Evolutionary conservation across 2,329 filamentous ascomycete genomes (phyloP), one percentile per base, ranked within the genome.

Genomic region (Dothistroma septosporum): DNA sequence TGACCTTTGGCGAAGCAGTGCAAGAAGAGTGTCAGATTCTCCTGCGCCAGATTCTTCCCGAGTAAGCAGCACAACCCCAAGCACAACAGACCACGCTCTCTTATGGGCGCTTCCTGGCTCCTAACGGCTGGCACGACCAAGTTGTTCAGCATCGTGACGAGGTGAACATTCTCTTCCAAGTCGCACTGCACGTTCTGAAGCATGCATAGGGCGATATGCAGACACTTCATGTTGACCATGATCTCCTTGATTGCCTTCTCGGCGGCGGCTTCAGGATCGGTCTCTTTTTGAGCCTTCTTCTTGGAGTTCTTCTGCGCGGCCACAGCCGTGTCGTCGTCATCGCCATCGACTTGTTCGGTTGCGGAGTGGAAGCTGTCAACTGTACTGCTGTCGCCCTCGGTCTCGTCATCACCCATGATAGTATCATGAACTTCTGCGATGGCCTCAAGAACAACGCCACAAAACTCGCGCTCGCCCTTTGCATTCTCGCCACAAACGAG

Each of bases 111-210:
- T 73, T 97, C 92, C 68, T 96, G 91, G 71, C 90, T 94, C 66
- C 93, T 87, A 16, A 99, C 93, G 31, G 94, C 94, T 7, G 94
- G 94, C 1, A 99, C 92, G 48, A 99, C 91, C 9, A 99, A 83
- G 66, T 94, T 97, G 79, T 99, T 97, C 54, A 99, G 82, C 89
- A 97, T 97, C n/a, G 90, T 90, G 4, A 96, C 91, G n/a, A 97
- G 79, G 71, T 96, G 89, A 60, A 89, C 87, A 73, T 96, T 96
- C 67, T 92, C 85, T 76, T 97, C 92, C 41, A 97, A 80, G 70
- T 90, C 90, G 62, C 91, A 91, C 57, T 90, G 84, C 10, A 99
- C 91, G 71, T 97, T 96, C 72, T 95, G 87, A 55, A 99, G 83
- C 90, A 97, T 96, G 80, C 92, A 97, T 75, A 97, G 91, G 28